These are phyloP conservation scores for Murraya paniculata DNA, from an alignment of 345 rosid genomes.

Conservation along the genomic window DNA sequence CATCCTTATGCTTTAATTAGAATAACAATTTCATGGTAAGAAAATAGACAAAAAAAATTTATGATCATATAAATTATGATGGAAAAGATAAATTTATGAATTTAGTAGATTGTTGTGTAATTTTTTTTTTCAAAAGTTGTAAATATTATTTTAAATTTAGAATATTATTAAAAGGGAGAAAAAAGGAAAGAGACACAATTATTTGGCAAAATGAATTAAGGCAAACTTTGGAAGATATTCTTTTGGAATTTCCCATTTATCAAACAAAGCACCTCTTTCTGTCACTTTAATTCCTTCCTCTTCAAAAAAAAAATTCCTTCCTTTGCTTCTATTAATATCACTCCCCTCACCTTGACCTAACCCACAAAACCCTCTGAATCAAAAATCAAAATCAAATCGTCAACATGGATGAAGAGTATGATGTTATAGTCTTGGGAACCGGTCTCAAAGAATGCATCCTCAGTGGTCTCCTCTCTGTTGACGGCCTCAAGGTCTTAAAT, in stretches of 20 bases:
- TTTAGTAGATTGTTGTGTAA: too few relatives aligned
- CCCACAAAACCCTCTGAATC: not conserved
- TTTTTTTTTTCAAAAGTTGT: too few relatives aligned
- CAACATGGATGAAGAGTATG: slow-evolving; percentile 91
- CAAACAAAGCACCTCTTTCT: slow-evolving; percentile 27
- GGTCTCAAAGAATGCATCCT: slow-evolving; percentile 99
- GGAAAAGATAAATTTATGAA: too few relatives aligned
- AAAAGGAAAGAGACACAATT: not conserved
- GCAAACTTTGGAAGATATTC: not conserved
- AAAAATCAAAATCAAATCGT: slow-evolving; percentile 8
- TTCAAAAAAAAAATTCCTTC: too few relatives aligned
- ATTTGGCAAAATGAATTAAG: not conserved
- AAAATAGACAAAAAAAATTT: too few relatives aligned
- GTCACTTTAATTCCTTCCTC: too few relatives aligned
- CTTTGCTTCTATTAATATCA: not conserved
- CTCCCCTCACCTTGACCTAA: not conserved
- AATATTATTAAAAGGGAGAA: not conserved
- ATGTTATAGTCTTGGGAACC: slow-evolving; percentile 88
- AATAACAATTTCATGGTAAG: too few relatives aligned
- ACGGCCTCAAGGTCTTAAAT: slow-evolving; percentile 78
- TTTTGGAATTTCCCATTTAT: slow-evolving; percentile 4
- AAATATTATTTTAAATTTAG: not conserved
- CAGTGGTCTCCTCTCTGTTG: slow-evolving; percentile 98
- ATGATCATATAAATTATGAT: too few relatives aligned
- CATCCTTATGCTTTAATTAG: too few relatives aligned